Evolutionary conservation across 2,329 filamentous ascomycete species (phyloP), one percentile per base, ranked within the genome.

Genomic region (Penicillium sp.): DNA sequence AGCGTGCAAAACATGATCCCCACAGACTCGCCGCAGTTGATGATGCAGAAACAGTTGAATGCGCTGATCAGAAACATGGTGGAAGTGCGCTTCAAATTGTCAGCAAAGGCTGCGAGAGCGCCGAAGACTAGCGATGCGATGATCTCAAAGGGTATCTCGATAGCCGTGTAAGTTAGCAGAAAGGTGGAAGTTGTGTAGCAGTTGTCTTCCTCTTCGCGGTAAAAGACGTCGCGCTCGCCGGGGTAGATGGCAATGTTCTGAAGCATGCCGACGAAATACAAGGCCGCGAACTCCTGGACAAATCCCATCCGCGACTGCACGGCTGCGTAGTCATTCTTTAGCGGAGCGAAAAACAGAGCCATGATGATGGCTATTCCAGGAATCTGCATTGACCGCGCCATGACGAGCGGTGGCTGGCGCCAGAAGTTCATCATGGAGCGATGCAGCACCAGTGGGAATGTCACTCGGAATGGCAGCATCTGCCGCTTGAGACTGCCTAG

Each of bases 1-100:
- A 92, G 74, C 0, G 88, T 91, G 73, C 90, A 90, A 77, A 92
- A 92, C 75, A 90, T 85, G 66, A 92, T 91, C 1, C 89, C 88
- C 1, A 92, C 66, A 49, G 84, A 88, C 75, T 92, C 89, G 24
- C 89, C 89, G 64, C 87, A 90, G 50, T 79, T 87, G 14, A 90
- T 86, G 50, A 92, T 83, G 60, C 85, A 88, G 65, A 92, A 90
- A 58, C 84, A 85, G 60, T 87, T 84, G 71, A 88, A 89, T 2
- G 83, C 79, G 48, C 81, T 78, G 40, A 88, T 81, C 62, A 90
- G 88, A 69, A 87, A 89, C 69, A 89, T 83, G 55, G 80, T 75
- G 0, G 75, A 79, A 0, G 84, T 87, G 31, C 83, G 80, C 5
- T 86, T 81, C 10, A 92, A 76, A 0, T 86, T 87, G 4, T 86